Percentiles rank a stretch among this genome's conserved stretches.
These are phyloP conservation scores for Mycena rosella DNA, from an alignment of 768 basidiomycete species.

Conservation along the genomic window DNA sequence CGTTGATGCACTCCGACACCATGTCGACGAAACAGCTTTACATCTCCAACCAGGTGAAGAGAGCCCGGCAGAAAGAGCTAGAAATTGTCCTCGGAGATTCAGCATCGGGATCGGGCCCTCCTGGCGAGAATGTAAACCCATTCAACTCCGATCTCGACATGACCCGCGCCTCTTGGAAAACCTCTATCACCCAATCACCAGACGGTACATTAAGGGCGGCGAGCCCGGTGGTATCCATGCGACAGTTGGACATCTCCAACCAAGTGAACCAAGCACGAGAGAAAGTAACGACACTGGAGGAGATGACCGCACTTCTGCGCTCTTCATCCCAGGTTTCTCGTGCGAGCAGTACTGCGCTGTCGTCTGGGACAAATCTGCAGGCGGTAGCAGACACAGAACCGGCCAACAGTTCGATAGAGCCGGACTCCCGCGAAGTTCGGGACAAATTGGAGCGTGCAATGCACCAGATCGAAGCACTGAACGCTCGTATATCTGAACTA, in stretches of 20 bases:
- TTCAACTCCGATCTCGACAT: not conserved
- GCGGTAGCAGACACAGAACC: not conserved
- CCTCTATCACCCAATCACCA: not conserved
- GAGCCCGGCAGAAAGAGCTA: conserved; percentile 12
- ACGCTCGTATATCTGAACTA: not conserved
- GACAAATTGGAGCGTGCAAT: not conserved
- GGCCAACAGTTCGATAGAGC: not conserved
- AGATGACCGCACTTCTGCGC: conserved; percentile 4
- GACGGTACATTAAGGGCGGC: not conserved
- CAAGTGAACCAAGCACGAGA: conserved; percentile 21
- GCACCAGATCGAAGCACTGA: not conserved
- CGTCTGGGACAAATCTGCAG: not conserved
- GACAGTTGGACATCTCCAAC: conserved; percentile 20
- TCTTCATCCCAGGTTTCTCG: not conserved
- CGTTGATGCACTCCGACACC: conserved; percentile 5
- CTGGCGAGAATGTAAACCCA: too few species aligned
- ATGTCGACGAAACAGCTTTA: conserved; percentile 21
- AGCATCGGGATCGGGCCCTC: too few species aligned
- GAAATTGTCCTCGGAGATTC: conserved; percentile 10
- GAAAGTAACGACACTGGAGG: conserved; percentile 17
- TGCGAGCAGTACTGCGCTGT: not conserved
- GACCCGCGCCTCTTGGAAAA: not conserved
- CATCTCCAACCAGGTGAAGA: conserved; percentile 22
- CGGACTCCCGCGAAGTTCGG: not conserved
- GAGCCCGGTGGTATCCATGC: not conserved